These are phyloP conservation scores for Domatiomyces catenatus DNA, from an alignment of 2,329 filamentous ascomycete genomes.

Conservation along the genomic window DNA sequence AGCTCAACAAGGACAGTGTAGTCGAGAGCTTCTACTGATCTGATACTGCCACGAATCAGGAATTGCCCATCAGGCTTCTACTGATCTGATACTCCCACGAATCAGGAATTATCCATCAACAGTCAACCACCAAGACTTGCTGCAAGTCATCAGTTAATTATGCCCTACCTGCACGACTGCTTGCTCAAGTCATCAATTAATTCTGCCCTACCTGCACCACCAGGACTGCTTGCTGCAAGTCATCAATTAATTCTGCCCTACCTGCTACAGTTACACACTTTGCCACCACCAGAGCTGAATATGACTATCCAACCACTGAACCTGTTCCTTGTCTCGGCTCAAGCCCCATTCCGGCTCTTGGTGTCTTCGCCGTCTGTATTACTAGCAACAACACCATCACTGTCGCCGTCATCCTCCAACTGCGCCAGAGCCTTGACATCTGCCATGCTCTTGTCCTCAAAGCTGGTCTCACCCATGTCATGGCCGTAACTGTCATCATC, in stretches of 20 bases:
- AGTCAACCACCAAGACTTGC: too few species aligned
- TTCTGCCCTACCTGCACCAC: not conserved
- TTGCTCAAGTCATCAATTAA: not conserved
- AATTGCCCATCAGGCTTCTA: constrained; percentile 51
- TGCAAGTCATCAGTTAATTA: too few species aligned
- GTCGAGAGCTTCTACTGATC: constrained; percentile 90
- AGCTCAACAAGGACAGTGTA: constrained; percentile 92
- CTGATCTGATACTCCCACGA: constrained; percentile 27
- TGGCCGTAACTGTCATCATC: constrained; percentile 1
- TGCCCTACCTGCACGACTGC: too few species aligned
- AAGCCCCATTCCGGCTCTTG: not conserved
- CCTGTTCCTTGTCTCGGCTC: not conserved
- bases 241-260: not conserved
- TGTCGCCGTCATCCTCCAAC: constrained; percentile 7
- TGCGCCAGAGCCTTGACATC: constrained; percentile 18
- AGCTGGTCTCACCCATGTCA: constrained; percentile 10
- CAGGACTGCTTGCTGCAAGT: not conserved
- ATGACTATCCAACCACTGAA: not conserved
- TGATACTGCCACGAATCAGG: not conserved
- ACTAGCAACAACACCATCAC: not conserved
- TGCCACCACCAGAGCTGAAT: not conserved
- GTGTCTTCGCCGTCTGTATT: not conserved
- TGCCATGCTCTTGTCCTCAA: constrained; percentile 16
- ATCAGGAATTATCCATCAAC: too few species aligned
- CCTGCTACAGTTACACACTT: not conserved